A percentile compares a stretch with the other conserved stretches of the same genome.
phyloP scores from a whole-genome alignment of 2,329 filamentous ascomycete genomes.

The Claviceps sp. region DNA sequence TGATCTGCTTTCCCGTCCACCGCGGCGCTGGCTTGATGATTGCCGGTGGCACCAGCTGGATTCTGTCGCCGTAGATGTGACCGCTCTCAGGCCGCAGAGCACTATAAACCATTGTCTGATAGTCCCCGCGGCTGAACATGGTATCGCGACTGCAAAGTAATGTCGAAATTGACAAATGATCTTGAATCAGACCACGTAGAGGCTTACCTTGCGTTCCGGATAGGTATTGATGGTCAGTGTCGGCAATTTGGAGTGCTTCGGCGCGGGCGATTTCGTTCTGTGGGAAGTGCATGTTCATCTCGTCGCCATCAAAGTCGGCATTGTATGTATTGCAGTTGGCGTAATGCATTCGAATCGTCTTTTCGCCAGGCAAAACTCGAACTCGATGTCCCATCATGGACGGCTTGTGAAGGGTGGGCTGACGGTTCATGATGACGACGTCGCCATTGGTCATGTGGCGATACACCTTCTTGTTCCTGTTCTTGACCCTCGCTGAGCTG shows the following conservation, averaged over 20 bases:
- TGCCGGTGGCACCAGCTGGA: conserved; percentile 68
- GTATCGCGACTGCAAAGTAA: conserved; percentile 83
- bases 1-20: conserved; percentile 95
- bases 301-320: conserved; percentile 96
- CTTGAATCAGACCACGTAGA: conserved; percentile 89
- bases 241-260: conserved; percentile 84
- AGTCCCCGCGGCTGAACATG: conserved; percentile 77
- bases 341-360: conserved; percentile 98
- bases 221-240: conserved; percentile 94
- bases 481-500: conserved; percentile 59
- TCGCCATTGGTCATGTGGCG: conserved; percentile 93
- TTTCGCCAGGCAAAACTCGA: conserved; percentile 81
- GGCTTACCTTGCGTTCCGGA: conserved; percentile 90
- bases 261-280: conserved; percentile 91
- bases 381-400: conserved; percentile 98
- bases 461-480: conserved; percentile 98
- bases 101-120: conserved; percentile 86
- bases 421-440: conserved; percentile 96
- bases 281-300: conserved; percentile 99
- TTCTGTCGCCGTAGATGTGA: conserved; percentile 69
- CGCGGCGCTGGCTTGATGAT: conserved; percentile 66
- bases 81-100: conserved; percentile 82
- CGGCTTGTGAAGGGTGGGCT: conserved; percentile 94
- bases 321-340: conserved; percentile 99
- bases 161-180: conserved; percentile 92